Evolutionary conservation across 805 yeast species (phyloP).

Genomic region (Tetrapisispora taiwanensis): DNA sequence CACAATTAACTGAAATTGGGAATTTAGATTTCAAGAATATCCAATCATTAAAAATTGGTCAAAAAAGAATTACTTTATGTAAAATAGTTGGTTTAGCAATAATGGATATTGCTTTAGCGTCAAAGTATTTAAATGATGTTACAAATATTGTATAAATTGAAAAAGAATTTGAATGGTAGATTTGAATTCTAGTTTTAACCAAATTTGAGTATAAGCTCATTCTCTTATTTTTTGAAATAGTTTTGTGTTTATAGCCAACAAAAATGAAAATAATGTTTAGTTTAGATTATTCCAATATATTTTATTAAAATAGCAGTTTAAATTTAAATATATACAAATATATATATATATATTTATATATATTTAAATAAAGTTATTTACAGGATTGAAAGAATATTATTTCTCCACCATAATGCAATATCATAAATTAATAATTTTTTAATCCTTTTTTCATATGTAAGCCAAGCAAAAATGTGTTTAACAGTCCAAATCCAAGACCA

Average conservation of each 20-base stretch:
- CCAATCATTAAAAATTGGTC: conserved; percentile 1
- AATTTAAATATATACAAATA: no score
- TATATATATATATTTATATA: no score
- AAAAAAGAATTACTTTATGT: conserved; percentile 33
- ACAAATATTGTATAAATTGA: no score
- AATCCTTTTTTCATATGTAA: conserved; percentile 19
- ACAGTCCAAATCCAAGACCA: conserved; percentile 23
- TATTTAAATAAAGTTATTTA: conserved; percentile 2
- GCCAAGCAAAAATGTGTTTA: conserved; percentile 18
- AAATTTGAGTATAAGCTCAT: no score
- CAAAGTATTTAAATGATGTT: not conserved
- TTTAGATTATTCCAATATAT: no score
- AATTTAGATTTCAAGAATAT: conserved; percentile 21
- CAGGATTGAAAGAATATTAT: conserved; percentile 4
- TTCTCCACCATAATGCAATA: conserved; percentile 18
- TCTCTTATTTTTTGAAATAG: no score
- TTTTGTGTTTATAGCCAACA: no score
- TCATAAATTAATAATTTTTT: conserved; percentile 24
- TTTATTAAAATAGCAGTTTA: no score
- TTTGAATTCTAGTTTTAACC: no score
- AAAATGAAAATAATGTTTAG: no score
- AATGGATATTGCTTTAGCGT: conserved; percentile 39
- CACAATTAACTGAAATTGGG: conserved; percentile 40
- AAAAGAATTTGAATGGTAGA: no score
- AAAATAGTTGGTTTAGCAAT: conserved; percentile 56